Base-by-base conservation (phyloP, 208 protist species). In the Trypanosoma mega region DNA sequence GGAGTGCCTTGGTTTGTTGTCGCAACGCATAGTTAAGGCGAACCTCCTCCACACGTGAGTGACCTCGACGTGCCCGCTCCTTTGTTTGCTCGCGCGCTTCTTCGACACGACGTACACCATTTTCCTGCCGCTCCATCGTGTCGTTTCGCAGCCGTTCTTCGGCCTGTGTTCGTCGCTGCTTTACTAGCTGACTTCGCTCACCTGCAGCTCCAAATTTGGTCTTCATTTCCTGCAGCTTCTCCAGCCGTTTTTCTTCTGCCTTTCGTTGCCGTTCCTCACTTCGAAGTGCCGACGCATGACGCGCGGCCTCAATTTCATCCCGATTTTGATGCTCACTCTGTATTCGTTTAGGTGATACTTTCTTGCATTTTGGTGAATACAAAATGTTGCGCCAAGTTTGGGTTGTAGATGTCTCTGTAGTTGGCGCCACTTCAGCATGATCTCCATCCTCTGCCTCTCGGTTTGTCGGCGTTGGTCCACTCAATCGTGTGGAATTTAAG, bases 201-300 rank as follows among this genome's bases (percentile, higher is more conserved):
- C 79, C 80, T 0, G 79, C 85, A 11, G 68, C 58, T 64, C 76
- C 78, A n/a, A 74, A 77, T 58, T 81, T 85, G 26, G 74, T 66
- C 64, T 82, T 86, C 21, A 85, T 79, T 53, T 90, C 88, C 33
- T 87, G 74, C 36, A 88, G 45, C 34, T 79, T 59, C 34, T 85
- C 82, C 2, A 87, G 56, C 4, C 88, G 84, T 36, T 82, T 75
- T 68, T 94, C 84, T 52, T 94, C 82, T 1, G 88, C 88, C 68
- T 79, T 80, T 11, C 88, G 82, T 66, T 90, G 88, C 16, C 88
- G 78, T 64, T 94, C 84, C 44, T 90, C 84, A 46, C 73, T 89
- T 18, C 84, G 81, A 16, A 94, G 62, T 5, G 88, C 80, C 1
- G 84, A 87, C 0, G 80, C 74, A 41, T 86, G 78, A 2, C 88